A percentile compares a stretch with the other conserved stretches of the same genome.
Conservation (phyloP, 192 early-diverging fungal species). For the Umbelopsis sp. region DNA sequence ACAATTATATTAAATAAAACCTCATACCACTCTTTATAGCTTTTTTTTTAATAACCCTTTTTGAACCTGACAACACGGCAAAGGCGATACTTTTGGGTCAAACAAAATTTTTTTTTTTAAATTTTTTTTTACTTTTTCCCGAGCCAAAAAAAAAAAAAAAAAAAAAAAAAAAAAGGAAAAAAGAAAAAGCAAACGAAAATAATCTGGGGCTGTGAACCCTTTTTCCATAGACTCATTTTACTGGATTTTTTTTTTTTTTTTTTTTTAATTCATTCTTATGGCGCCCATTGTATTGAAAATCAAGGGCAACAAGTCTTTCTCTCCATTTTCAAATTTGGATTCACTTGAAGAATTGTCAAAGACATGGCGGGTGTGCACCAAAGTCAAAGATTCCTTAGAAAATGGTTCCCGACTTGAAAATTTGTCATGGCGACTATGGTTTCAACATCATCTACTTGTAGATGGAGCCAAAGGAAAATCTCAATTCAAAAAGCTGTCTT, state of each 20-base stretch:
- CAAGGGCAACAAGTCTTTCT: conserved; percentile 70
- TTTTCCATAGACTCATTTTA: not conserved
- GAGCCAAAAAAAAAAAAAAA: conserved; percentile 4
- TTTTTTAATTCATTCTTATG: conserved; percentile 41
- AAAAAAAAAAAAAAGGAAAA: conserved; percentile 5
- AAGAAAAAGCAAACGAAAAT: not conserved
- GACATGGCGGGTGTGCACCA: conserved; percentile 79
- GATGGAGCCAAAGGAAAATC: conserved; percentile 42
- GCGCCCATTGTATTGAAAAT: conserved; percentile 68
- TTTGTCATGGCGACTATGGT: conserved; percentile 85
- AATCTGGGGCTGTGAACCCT: not conserved
- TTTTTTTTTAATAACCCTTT: not conserved
- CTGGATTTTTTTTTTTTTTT: not conserved
- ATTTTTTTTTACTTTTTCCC: not conserved
- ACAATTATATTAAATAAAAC: not conserved
- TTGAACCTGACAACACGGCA: too few species aligned
- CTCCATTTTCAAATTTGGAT: conserved; percentile 69
- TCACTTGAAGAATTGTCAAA: conserved; percentile 71
- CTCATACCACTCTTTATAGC: not conserved
- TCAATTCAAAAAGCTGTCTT: conserved; percentile 51
- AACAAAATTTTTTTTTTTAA: conserved; percentile 11
- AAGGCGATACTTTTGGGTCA: not conserved
- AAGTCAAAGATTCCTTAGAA: conserved; percentile 81
- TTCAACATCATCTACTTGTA: conserved; percentile 64
- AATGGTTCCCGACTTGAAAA: conserved; percentile 81